Percentiles rank a stretch among this genome's conserved stretches.
Conservation (phyloP, 1,284 basidiomycete genomes). For the Sporisorium exsertum region DNA sequence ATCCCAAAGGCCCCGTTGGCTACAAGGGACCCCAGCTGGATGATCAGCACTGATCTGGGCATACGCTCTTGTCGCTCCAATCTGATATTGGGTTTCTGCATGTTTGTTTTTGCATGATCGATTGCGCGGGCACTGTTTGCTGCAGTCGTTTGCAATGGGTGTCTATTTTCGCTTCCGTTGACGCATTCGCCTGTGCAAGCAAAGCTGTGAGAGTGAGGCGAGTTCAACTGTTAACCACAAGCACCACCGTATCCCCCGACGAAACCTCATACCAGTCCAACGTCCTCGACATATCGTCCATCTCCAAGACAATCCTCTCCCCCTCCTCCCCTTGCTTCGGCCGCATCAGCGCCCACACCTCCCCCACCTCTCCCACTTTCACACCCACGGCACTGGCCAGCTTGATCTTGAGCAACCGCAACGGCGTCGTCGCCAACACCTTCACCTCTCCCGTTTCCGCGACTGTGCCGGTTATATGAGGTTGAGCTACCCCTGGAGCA, state of each 20-base stretch:
- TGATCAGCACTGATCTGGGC: no score
- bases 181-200: not conserved
- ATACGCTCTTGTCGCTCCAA: no score
- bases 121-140: not conserved
- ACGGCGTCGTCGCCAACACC: conserved; percentile 44
- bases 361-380: conserved; percentile 11
- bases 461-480: not conserved
- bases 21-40: not conserved
- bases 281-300: conserved; percentile 42
- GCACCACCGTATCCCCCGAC: conserved; percentile 23
- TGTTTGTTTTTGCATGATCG: not conserved
- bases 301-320: conserved; percentile 38
- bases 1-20: not conserved
- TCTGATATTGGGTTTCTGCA: no score
- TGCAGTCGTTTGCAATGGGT: not conserved
- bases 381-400: conserved; percentile 30
- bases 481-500: not conserved
- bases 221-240: conserved; percentile 12
- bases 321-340: not conserved
- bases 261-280: conserved; percentile 53
- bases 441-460: conserved; percentile 11
- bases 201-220: not conserved
- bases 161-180: not conserved
- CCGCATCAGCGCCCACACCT: conserved; percentile 52
- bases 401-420: conserved; percentile 49